phyloP scores from a whole-genome alignment of 805 yeast genomes.

The Deakozyma indianensis region DNA sequence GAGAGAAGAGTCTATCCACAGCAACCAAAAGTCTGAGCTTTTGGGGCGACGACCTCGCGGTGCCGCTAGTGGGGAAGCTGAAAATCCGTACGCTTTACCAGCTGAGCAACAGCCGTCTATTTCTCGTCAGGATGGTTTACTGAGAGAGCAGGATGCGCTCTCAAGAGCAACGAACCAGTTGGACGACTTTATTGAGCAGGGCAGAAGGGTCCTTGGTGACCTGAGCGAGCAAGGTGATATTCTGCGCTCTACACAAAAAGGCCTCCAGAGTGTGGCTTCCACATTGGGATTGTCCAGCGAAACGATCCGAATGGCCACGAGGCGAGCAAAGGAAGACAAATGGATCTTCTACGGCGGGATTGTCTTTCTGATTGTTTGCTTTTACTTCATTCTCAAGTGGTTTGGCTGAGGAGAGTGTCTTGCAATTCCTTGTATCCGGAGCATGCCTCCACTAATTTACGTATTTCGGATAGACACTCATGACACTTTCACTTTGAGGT shows the following conservation, averaged over 20 bases:
- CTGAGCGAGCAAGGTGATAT: constrained; percentile 72
- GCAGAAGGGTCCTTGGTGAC: constrained; percentile 72
- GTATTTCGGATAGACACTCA: no score
- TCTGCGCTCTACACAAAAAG: constrained; percentile 44
- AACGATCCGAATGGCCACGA: constrained; percentile 67
- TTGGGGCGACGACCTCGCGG: constrained; percentile 34
- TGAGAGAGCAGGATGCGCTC: constrained; percentile 45
- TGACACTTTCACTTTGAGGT: no score
- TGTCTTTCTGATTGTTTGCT: constrained; percentile 41
- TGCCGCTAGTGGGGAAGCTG: constrained; percentile 9
- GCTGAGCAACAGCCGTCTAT: constrained; percentile 5
- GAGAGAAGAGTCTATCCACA: constrained; percentile 39
- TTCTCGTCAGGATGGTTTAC: constrained; percentile 44
- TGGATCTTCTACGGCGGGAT: constrained; percentile 73
- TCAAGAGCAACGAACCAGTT: constrained; percentile 64
- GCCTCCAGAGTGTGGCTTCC: constrained; percentile 51
- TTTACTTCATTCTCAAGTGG: constrained; percentile 54
- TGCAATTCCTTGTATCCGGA: no score
- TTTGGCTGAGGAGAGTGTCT: constrained; percentile 35
- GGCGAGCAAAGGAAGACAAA: constrained; percentile 74
- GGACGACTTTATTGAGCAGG: constrained; percentile 85
- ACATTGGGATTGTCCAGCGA: constrained; percentile 80
- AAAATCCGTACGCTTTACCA: constrained; percentile 17
- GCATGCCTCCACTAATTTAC: no score
- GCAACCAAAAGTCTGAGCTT: constrained; percentile 35